Evolutionary conservation across 495 filamentous ascomycete genomes (phyloP).

Genomic region (Beverwykella pulmonaria): DNA sequence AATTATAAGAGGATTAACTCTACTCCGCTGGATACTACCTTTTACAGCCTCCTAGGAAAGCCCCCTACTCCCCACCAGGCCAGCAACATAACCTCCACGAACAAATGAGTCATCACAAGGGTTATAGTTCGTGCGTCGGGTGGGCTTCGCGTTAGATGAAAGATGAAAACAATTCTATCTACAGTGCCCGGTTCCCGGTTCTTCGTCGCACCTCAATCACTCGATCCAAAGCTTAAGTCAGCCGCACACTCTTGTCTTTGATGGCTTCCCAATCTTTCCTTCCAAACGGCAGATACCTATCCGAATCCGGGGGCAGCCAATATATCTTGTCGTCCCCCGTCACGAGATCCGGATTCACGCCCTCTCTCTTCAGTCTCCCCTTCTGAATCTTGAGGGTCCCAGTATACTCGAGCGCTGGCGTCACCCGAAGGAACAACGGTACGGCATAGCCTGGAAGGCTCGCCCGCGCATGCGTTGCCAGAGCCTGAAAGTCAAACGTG

Average conservation of each 20-base stretch:
- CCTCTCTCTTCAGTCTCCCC: conserved; percentile 34
- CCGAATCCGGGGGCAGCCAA: conserved; percentile 38
- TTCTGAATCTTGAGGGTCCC: conserved; percentile 41
- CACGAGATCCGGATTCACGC: conserved; percentile 31
- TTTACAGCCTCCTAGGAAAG: too few relatives aligned
- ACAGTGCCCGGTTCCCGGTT: too few relatives aligned
- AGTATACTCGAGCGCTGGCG: conserved; percentile 38
- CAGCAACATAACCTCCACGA: too few relatives aligned
- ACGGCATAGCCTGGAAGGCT: conserved; percentile 44
- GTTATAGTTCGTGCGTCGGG: too few relatives aligned
- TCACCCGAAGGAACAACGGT: conserved; percentile 43
- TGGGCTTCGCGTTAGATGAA: too few relatives aligned
- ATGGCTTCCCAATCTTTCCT: conserved; percentile 40
- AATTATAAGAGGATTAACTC: too few relatives aligned
- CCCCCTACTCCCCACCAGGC: too few relatives aligned
- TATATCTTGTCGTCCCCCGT: conserved; percentile 35
- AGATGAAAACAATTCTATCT: too few relatives aligned
- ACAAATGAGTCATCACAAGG: too few relatives aligned
- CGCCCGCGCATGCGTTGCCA: conserved; percentile 38
- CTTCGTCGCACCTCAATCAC: too few relatives aligned
- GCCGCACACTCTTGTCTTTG: conserved; percentile 34
- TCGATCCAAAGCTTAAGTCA: too few relatives aligned
- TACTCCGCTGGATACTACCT: too few relatives aligned
- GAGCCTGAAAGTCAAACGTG: conserved; percentile 26
- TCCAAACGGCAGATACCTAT: conserved; percentile 40